Evolutionary conservation across 345 rosid genomes (phyloP).

Genomic region (Chamaenerion angustifolium): DNA sequence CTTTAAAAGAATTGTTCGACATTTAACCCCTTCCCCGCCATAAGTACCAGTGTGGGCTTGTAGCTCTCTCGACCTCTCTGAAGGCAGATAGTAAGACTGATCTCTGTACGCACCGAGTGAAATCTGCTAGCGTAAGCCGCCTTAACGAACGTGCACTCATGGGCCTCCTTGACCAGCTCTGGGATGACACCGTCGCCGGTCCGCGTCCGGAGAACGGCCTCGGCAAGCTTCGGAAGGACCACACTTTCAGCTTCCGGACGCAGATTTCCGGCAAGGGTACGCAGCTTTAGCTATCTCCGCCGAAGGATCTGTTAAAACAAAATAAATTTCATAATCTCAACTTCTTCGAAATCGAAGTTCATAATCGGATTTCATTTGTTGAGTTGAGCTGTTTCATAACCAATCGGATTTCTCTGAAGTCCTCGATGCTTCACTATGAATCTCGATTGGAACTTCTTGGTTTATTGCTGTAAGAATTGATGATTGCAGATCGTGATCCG

Average conservation of each 20-base stretch:
- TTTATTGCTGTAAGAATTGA: not conserved
- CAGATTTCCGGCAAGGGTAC: constrained; percentile 71
- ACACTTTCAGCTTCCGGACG: constrained; percentile 53
- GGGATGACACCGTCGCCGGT: constrained; percentile 99
- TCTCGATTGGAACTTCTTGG: not conserved
- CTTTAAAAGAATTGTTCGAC: not conserved
- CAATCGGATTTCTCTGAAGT: too few species aligned
- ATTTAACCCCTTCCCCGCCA: constrained; percentile 4
- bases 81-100: too few species aligned
- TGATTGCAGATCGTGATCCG: not conserved
- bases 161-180: constrained; percentile 85
- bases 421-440: too few species aligned
- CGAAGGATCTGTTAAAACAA: too few species aligned
- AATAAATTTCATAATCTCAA: too few species aligned
- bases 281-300: too few species aligned
- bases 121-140: not conserved
- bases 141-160: constrained; percentile 17
- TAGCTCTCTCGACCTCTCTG: not conserved
- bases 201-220: constrained; percentile 88
- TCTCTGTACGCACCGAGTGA: too few species aligned
- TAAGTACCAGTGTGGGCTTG: constrained; percentile 19
- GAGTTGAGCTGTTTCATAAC: too few species aligned
- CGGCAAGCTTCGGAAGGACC: constrained; percentile 84
- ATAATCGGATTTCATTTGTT: too few species aligned
- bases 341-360: too few species aligned